Percentiles rank a stretch among this genome's conserved stretches.
These are phyloP conservation scores for Ustilago cynodontis DNA, from an alignment of 1,284 basidiomycete genomes.

Conservation along the genomic window DNA sequence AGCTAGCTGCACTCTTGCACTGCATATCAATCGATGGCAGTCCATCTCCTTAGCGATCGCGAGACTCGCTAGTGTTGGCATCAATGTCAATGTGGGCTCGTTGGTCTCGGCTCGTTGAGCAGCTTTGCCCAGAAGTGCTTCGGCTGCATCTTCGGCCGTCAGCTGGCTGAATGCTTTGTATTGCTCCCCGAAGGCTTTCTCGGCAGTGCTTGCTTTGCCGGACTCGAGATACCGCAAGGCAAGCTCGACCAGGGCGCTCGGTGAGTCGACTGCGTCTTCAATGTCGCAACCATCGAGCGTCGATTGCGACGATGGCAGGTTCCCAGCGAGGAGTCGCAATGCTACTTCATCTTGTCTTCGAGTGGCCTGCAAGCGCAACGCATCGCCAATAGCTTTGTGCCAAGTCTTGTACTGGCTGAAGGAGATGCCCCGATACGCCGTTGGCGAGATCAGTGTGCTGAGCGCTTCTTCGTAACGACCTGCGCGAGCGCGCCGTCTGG, in stretches of 20 bases:
- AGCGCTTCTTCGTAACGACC: slow-evolving; percentile 46
- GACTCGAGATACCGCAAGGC: slow-evolving; percentile 38
- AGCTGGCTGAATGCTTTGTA: slow-evolving; percentile 26
- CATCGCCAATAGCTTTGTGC: slow-evolving; percentile 25
- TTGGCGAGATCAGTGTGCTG: slow-evolving; percentile 23
- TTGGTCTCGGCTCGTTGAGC: slow-evolving; percentile 14
- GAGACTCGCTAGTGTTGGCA: slow-evolving; percentile 35
- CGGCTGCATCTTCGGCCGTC: slow-evolving; percentile 30
- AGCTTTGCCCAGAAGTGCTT: slow-evolving; percentile 33
- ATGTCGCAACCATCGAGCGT: slow-evolving; percentile 14
- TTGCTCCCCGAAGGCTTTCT: slow-evolving; percentile 18
- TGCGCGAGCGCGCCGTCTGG: slow-evolving; percentile 20
- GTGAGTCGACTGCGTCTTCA: slow-evolving; percentile 41
- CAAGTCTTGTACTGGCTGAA: slow-evolving; percentile 35
- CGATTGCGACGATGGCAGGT: slow-evolving; percentile 5
- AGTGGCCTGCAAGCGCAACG: slow-evolving; percentile 34
- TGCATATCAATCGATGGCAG: slow-evolving; percentile 25
- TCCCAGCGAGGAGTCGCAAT: slow-evolving; percentile 18
- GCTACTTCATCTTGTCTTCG: slow-evolving; percentile 31
- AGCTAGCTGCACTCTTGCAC: slow-evolving; percentile 29
- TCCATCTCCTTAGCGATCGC: slow-evolving; percentile 46
- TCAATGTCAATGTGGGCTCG: slow-evolving; percentile 31
- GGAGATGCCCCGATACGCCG: slow-evolving; percentile 23
- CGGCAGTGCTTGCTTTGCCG: slow-evolving; percentile 15
- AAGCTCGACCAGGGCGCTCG: slow-evolving; percentile 30